phyloP scores from a whole-genome alignment of 2,329 filamentous ascomycete genomes.

The Penicillium sp. region DNA sequence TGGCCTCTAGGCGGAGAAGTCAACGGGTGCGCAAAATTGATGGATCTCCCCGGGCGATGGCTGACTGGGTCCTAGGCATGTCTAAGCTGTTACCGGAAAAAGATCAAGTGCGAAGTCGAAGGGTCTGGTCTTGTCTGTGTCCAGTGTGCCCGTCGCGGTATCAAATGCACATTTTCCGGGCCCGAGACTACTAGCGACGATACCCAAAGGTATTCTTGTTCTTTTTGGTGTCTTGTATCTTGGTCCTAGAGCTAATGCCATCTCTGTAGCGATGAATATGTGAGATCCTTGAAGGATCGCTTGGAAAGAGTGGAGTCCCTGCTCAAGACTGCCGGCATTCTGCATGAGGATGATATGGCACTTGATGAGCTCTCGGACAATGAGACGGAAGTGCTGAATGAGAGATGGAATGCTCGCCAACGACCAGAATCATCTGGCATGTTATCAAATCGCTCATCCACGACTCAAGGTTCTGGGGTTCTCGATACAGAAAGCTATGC shows the following conservation, averaged over 20 bases:
- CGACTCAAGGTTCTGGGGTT: slow-evolving; percentile 7
- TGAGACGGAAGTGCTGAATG: slow-evolving; percentile 19
- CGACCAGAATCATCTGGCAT: slow-evolving; percentile 3
- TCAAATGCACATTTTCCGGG: slow-evolving; percentile 85
- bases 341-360: slow-evolving; percentile 72
- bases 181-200: slow-evolving; percentile 90
- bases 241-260: slow-evolving; percentile 3
- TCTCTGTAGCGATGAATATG: slow-evolving; percentile 74
- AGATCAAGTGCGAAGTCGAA: slow-evolving; percentile 92
- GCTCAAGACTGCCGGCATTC: slow-evolving; percentile 72
- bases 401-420: slow-evolving; percentile 7
- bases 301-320: slow-evolving; percentile 83
- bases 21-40: slow-evolving; percentile 8
- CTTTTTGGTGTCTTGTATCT: background rate
- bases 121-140: slow-evolving; percentile 66
- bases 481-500: slow-evolving; percentile 7
- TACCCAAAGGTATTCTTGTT: slow-evolving; percentile 67
- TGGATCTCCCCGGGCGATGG: background rate
- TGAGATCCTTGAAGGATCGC: slow-evolving; percentile 88
- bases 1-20: slow-evolving; percentile 5
- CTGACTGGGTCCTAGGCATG: slow-evolving; percentile 57
- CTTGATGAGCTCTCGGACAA: slow-evolving; percentile 19
- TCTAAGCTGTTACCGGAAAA: slow-evolving; percentile 82
- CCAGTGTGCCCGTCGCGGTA: slow-evolving; percentile 92
- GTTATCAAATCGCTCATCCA: slow-evolving; percentile 2